Evolutionary conservation across 2,329 filamentous ascomycete genomes (phyloP).

Genomic region (Penicillium sp.): DNA sequence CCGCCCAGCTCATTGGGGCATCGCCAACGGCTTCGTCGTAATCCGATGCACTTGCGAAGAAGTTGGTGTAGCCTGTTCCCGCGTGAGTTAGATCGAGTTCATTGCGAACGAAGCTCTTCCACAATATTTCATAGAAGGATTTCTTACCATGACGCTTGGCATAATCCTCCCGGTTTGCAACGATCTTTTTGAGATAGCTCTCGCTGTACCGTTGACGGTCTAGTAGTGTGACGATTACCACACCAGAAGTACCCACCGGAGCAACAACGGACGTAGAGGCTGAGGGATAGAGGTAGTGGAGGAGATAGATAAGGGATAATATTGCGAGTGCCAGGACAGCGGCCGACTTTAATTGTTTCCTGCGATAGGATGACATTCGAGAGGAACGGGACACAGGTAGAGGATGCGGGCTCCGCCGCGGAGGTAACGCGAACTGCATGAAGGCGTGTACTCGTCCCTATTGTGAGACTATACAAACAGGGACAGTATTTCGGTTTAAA

Average conservation of each 20-base stretch:
- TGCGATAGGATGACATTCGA: slow-evolving; percentile 48
- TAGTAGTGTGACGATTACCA: slow-evolving; percentile 82
- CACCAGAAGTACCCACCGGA: slow-evolving; percentile 45
- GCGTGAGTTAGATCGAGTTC: neutral
- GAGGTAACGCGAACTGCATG: slow-evolving; percentile 90
- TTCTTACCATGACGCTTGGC: slow-evolving; percentile 77
- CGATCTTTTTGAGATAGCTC: slow-evolving; percentile 70
- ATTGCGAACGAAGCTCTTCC: neutral
- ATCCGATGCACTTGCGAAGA: slow-evolving; percentile 74
- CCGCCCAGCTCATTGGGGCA: slow-evolving; percentile 54
- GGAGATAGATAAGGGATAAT: slow-evolving; percentile 61
- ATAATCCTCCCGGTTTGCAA: slow-evolving; percentile 80
- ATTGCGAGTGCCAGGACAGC: slow-evolving; percentile 57
- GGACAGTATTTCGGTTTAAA: neutral
- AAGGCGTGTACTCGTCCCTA: slow-evolving; percentile 21
- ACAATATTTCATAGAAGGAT: too few species aligned
- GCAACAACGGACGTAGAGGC: slow-evolving; percentile 28
- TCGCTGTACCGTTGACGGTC: slow-evolving; percentile 66
- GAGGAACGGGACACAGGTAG: slow-evolving; percentile 63
- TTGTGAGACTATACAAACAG: slow-evolving; percentile 17
- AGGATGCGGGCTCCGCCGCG: slow-evolving; percentile 77
- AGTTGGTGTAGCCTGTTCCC: slow-evolving; percentile 73
- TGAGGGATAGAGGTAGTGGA: slow-evolving; percentile 47
- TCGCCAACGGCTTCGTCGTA: slow-evolving; percentile 57
- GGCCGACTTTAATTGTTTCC: slow-evolving; percentile 62